Evolutionary conservation across 352 stramenopile species (phyloP), one percentile per base, ranked within the genome.

Genomic region (Blastocystis sp.): DNA sequence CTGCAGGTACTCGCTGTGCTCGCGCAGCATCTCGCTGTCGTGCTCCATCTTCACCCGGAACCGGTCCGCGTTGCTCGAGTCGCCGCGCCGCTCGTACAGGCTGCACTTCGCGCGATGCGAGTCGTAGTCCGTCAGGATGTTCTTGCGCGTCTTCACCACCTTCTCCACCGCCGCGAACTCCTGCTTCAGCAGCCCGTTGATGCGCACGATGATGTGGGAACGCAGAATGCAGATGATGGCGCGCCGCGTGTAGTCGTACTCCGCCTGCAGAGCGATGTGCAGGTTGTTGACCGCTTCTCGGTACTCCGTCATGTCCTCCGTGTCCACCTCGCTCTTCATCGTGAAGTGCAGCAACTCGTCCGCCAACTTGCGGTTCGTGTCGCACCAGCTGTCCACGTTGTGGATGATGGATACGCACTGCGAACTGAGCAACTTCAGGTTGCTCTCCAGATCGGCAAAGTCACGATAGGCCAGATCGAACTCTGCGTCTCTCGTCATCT

Each of bases 41-140:
- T 87, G 77, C 21, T 87, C 77, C 65, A 87, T 77, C 59, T 87
- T 87, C 62, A 74, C 62, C 21, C 77, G 9, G 77, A 87, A 87
- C 28, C 48, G 38, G 4, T 87, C 77, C 21, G 77, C 77, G 34
- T 87, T 87, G n/a, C 24, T 63, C 14, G 77, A 77, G 42, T 87
- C 77, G 9, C 77, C 77, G 21, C 71, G 69, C n/a, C 57, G 45
- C 21, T 87, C 77, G 45, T 77, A 77, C 19, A 38, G 43, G 28
- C 62, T 63, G 57, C 62, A 74, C 10, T 69, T 74, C 38, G 4
- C 68, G 17, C 65, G 62, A 78, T 87, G 77, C 3, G 77, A 74
- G n/a, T 34, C 28, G 28, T 34, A 34, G 28, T 34, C 28, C 28
- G 28, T 34, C 28, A 34, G 28, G 28, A 34, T 87, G 65, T 87